These are phyloP conservation scores for Opeltia flavorubescens DNA, from an alignment of 495 filamentous ascomycete genomes.

Conservation along the genomic window DNA sequence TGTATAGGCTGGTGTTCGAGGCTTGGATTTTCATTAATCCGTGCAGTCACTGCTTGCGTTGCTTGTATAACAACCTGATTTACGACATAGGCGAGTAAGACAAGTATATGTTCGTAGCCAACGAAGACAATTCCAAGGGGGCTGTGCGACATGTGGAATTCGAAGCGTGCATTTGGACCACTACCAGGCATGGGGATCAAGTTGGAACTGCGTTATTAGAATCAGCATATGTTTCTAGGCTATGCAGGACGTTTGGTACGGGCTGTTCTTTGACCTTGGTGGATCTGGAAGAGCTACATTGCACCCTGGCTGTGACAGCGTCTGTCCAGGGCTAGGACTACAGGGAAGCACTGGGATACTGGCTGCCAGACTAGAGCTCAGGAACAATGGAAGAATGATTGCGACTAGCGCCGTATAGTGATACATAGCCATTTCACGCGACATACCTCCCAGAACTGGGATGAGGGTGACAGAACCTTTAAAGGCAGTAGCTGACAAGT, in stretches of 20 bases:
- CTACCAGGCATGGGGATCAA: background rate
- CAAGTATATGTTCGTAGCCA: background rate
- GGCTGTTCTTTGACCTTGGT: background rate
- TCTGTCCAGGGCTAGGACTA: background rate
- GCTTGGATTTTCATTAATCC: background rate
- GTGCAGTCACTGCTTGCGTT: background rate
- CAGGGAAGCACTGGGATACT: background rate
- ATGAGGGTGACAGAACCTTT: too few relatives aligned
- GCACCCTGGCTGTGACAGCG: background rate
- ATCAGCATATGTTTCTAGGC: background rate
- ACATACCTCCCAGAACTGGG: too few relatives aligned
- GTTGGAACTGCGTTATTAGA: background rate
- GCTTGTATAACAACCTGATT: background rate
- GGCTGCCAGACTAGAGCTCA: background rate
- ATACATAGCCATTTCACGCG: too few relatives aligned
- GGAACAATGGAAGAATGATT: too few relatives aligned
- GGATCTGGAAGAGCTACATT: background rate
- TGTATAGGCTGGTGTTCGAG: background rate
- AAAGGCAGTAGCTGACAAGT: too few relatives aligned
- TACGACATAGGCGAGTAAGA: background rate
- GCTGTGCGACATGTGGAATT: background rate
- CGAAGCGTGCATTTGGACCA: background rate
- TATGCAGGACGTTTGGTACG: background rate
- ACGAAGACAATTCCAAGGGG: background rate
- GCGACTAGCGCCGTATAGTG: too few relatives aligned